These are phyloP conservation scores for Coprinopsis marcescibilis DNA, from an alignment of 768 basidiomycete genomes.

Conservation along the genomic window DNA sequence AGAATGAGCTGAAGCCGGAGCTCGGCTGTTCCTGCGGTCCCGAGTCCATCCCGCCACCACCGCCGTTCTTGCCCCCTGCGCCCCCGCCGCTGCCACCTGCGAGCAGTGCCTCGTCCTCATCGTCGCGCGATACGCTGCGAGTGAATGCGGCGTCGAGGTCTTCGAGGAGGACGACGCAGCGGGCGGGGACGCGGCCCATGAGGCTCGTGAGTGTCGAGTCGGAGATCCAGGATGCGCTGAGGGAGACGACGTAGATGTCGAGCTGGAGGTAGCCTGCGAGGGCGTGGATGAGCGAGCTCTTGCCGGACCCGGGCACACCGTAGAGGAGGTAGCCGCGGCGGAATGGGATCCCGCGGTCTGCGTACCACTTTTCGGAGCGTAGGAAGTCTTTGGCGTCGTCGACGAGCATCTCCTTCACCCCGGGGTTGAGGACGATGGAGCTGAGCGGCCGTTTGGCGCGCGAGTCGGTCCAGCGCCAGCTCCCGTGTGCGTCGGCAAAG, in stretches of 20 bases:
- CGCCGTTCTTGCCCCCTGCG: constrained; percentile 27
- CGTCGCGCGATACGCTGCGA: constrained; percentile 64
- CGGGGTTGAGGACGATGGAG: constrained; percentile 81
- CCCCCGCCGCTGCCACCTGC: constrained; percentile 41
- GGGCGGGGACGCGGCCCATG: constrained; percentile 82
- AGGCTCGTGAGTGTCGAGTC: constrained; percentile 81
- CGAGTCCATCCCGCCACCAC: constrained; percentile 12
- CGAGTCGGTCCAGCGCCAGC: constrained; percentile 85
- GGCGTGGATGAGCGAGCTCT: constrained; percentile 80
- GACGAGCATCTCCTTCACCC: constrained; percentile 86
- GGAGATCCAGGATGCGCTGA: constrained; percentile 83
- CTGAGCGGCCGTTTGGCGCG: constrained; percentile 85
- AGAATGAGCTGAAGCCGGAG: constrained; percentile 10
- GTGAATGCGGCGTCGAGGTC: constrained; percentile 90
- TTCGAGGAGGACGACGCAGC: constrained; percentile 83
- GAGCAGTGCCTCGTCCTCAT: constrained; percentile 32
- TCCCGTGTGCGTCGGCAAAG: constrained; percentile 83
- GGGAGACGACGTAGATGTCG: constrained; percentile 87
- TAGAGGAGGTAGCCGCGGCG: constrained; percentile 82
- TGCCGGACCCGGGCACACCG: constrained; percentile 82
- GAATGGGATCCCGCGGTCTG: constrained; percentile 90
- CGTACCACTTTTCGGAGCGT: constrained; percentile 88
- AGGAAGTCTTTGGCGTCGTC: constrained; percentile 80
- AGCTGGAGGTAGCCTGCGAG: constrained; percentile 86
- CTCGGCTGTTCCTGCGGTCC: constrained; percentile 1